phyloP scores from a whole-genome alignment of 2,329 filamentous ascomycete genomes.

The Mycocentrospora acerina region DNA sequence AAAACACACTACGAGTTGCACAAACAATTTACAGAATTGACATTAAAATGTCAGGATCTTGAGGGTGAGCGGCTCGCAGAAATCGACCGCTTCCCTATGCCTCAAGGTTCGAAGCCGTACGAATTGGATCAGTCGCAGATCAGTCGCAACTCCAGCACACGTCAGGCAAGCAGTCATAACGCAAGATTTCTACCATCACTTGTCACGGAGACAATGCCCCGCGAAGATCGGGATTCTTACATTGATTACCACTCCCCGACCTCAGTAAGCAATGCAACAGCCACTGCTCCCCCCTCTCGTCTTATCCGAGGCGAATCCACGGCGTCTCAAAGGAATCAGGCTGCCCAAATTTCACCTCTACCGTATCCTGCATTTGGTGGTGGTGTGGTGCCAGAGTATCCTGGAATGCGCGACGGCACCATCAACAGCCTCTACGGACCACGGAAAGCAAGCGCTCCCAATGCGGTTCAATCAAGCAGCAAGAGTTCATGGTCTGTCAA shows the following conservation, averaged over 20 bases:
- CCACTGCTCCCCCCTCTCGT: constrained; percentile 20
- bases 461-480: constrained; percentile 32
- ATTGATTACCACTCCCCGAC: constrained; percentile 33
- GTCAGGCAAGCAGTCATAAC: constrained; percentile 20
- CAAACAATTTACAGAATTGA: constrained; percentile 53
- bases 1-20: constrained; percentile 55
- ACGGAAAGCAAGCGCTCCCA: constrained; percentile 10
- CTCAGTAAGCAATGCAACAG: constrained; percentile 22
- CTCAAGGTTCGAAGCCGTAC: constrained; percentile 18
- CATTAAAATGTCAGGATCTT: constrained; percentile 48
- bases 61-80: constrained; percentile 37
- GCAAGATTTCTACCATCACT: constrained; percentile 27
- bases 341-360: constrained; percentile 19
- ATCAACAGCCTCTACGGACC: constrained; percentile 28
- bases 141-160: constrained; percentile 31
- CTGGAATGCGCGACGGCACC: constrained; percentile 34
- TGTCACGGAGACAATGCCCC: constrained; percentile 17
- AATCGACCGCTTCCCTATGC: constrained; percentile 22
- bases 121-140: constrained; percentile 20
- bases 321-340: constrained; percentile 17
- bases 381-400: constrained; percentile 27
- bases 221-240: constrained; percentile 32
- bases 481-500: constrained; percentile 46
- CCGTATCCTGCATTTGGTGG: constrained; percentile 28
- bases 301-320: constrained; percentile 34